Conservation (phyloP, 306 rosid genomes). For the Corylus americana region DNA sequence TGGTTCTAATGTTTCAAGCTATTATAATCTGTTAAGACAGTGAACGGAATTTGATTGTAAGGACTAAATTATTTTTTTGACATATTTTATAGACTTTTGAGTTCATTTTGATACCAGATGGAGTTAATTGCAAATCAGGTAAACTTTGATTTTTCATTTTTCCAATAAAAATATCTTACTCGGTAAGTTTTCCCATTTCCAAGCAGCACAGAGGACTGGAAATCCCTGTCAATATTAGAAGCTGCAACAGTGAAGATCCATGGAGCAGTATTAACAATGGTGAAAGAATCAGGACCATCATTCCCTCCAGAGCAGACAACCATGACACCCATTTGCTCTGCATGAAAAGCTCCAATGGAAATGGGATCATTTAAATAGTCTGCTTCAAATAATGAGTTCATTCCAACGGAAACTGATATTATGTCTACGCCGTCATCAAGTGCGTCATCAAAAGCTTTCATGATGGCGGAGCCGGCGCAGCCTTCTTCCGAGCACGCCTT, state of each 20-base stretch:
- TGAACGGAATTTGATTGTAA: too few relatives aligned
- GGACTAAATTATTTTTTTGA: too few relatives aligned
- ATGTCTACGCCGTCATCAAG: constrained; percentile 86
- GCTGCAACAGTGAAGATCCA: constrained; percentile 95
- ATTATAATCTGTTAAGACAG: too few relatives aligned
- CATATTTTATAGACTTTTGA: too few relatives aligned
- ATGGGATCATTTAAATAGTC: constrained; percentile 76
- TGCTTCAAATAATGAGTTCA: constrained; percentile 56
- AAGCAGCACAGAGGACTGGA: constrained; percentile 62
- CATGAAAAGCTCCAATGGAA: constrained; percentile 95
- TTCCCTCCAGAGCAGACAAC: constrained; percentile 93
- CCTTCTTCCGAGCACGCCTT: constrained; percentile 82
- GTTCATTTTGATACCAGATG: too few relatives aligned
- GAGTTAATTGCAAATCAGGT: too few relatives aligned
- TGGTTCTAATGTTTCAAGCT: too few relatives aligned
- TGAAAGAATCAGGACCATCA: constrained; percentile 80
- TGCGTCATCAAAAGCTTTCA: constrained; percentile 91
- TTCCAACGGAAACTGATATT: constrained; percentile 86
- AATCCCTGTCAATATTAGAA: constrained; percentile 85
- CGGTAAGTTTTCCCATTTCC: constrained; percentile 65
- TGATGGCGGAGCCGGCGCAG: constrained; percentile 67
- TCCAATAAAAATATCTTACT: constrained; percentile 31
- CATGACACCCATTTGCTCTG: constrained; percentile 75
- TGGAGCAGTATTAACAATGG: constrained; percentile 83
- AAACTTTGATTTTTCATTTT: too few relatives aligned